phyloP scores from a whole-genome alignment of 1,139 yeast genomes.

The Nakaseomyces delphensis region DNA sequence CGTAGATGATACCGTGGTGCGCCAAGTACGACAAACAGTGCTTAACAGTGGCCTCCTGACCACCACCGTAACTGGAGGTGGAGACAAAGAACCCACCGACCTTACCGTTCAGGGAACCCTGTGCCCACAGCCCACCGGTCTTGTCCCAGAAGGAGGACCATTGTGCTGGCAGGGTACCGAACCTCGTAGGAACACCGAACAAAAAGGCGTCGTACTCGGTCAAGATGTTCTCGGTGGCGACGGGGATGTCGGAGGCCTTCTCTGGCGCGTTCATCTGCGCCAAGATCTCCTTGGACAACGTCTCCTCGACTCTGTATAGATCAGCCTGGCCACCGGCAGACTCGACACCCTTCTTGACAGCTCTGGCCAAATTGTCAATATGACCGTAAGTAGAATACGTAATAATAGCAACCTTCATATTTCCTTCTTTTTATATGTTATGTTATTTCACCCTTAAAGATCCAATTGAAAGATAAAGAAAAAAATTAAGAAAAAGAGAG shows the following conservation, averaged over 20 bases:
- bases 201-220: slow-evolving; percentile 49
- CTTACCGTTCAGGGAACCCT: slow-evolving; percentile 49
- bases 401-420: slow-evolving; percentile 50
- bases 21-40: slow-evolving; percentile 44
- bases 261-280: slow-evolving; percentile 59
- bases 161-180: slow-evolving; percentile 55
- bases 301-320: slow-evolving; percentile 55
- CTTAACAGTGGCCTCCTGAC: slow-evolving; percentile 50
- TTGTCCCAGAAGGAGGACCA: slow-evolving; percentile 56
- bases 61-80: slow-evolving; percentile 57
- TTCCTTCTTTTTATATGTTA: slow-evolving; percentile 18
- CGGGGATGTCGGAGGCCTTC: slow-evolving; percentile 44
- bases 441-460: not conserved
- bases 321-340: slow-evolving; percentile 54
- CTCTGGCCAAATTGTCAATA: slow-evolving; percentile 44
- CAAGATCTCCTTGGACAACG: slow-evolving; percentile 51
- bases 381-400: slow-evolving; percentile 61
- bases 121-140: slow-evolving; percentile 54
- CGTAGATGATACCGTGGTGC: slow-evolving; percentile 56
- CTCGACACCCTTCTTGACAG: slow-evolving; percentile 48
- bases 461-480: not conserved
- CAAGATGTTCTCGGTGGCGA: slow-evolving; percentile 43
- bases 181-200: slow-evolving; percentile 59
- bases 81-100: slow-evolving; percentile 49
- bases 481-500: not conserved